Conservation (phyloP, 2,329 filamentous ascomycete species). For the Arthrocladium fulminans region DNA sequence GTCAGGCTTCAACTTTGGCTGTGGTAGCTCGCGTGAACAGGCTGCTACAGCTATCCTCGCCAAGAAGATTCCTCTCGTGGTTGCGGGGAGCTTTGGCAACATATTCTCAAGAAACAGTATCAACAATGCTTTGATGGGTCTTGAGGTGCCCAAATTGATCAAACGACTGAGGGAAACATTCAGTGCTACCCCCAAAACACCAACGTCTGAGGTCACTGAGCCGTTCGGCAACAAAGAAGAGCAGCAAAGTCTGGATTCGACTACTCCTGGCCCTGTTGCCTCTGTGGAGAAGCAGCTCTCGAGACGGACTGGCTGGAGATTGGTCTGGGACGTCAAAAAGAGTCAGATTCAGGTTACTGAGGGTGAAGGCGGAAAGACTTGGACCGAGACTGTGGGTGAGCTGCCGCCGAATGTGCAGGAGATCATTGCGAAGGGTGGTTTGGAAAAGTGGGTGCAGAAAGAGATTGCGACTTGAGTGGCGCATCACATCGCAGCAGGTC, state of each 20-base stretch:
- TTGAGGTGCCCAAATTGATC: slow-evolving; percentile 31
- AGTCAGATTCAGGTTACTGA: slow-evolving; percentile 65
- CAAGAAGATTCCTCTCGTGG: slow-evolving; percentile 68
- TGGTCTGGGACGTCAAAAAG: slow-evolving; percentile 69
- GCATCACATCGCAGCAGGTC: too few species aligned
- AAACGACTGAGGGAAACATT: slow-evolving; percentile 28
- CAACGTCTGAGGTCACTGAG: slow-evolving; percentile 38
- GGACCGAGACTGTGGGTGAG: slow-evolving; percentile 75
- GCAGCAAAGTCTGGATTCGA: slow-evolving; percentile 41
- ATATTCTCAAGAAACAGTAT: slow-evolving; percentile 61
- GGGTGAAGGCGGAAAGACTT: slow-evolving; percentile 55
- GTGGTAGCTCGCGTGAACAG: slow-evolving; percentile 71
- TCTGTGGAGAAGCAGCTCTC: slow-evolving; percentile 51
- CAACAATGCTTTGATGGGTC: slow-evolving; percentile 33
- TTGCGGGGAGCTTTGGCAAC: slow-evolving; percentile 72
- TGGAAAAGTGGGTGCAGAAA: slow-evolving; percentile 75
- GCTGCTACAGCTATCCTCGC: slow-evolving; percentile 81
- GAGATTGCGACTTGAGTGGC: slow-evolving; percentile 43
- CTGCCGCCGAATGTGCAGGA: slow-evolving; percentile 78
- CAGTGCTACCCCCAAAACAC: slow-evolving; percentile 34
- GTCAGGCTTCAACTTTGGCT: slow-evolving; percentile 80
- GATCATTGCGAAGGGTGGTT: slow-evolving; percentile 66
- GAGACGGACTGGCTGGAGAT: slow-evolving; percentile 70
- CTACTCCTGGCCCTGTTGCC: slow-evolving; percentile 34
- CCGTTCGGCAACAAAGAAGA: slow-evolving; percentile 33